phyloP scores from a whole-genome alignment of 306 rosid species.

The Neltuma alba region DNA sequence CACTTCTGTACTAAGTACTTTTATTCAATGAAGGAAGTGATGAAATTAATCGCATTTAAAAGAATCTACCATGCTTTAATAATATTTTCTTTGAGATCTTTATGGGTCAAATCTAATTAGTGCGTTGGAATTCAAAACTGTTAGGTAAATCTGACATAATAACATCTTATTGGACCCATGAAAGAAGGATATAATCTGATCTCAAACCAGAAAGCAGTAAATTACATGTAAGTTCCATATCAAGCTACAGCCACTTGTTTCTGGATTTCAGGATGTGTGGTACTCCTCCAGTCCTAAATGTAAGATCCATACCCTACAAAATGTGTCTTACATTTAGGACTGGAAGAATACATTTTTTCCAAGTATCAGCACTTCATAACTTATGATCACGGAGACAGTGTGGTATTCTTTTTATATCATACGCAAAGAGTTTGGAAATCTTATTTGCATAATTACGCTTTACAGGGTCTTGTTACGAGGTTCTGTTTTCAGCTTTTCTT shows the following conservation, averaged over 20 bases:
- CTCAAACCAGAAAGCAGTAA: too few relatives aligned
- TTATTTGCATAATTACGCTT: neutral
- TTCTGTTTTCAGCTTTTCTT: neutral
- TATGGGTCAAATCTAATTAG: neutral
- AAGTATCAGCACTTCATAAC: neutral
- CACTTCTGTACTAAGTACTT: neutral
- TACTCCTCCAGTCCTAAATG: too few relatives aligned
- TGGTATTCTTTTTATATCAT: neutral
- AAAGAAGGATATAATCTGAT: too few relatives aligned
- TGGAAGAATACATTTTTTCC: slow-evolving; percentile 20
- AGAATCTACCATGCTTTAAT: neutral
- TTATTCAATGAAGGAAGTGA: neutral
- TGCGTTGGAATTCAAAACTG: neutral
- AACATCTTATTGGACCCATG: too few relatives aligned
- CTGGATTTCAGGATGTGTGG: neutral
- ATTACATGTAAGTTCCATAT: neutral
- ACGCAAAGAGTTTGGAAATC: neutral
- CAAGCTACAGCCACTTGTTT: neutral
- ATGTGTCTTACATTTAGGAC: too few relatives aligned
- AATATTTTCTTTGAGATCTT: neutral
- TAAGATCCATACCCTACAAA: too few relatives aligned
- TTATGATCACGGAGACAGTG: neutral
- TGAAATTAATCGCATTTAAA: neutral
- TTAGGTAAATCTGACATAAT: neutral
- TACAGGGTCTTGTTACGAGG: neutral